Percentiles rank a stretch among this genome's conserved stretches.
Conservation (phyloP, 352 stramenopile genomes). For the Pythium dissimile region DNA sequence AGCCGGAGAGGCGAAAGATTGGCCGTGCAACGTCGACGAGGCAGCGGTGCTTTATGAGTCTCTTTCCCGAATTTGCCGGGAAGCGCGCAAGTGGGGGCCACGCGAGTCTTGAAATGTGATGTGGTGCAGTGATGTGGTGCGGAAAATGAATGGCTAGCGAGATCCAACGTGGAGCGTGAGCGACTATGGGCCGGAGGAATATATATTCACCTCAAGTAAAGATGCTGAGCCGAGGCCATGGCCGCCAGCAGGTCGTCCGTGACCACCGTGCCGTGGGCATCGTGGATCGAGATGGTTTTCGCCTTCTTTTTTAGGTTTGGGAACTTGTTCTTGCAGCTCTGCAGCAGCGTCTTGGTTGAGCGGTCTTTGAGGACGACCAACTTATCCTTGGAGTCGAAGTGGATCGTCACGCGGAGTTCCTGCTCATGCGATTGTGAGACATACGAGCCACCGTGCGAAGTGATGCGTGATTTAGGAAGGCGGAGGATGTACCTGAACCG, state of each 20-base stretch:
- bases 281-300: conserved; percentile 26
- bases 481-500: no score
- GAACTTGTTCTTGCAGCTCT: conserved; percentile 41
- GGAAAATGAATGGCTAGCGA: conserved; percentile 19
- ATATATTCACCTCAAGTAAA: conserved; percentile 32
- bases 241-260: conserved; percentile 22
- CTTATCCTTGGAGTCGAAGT: conserved; percentile 33
- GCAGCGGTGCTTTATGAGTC: conserved; percentile 30
- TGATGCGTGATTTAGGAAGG: neutral
- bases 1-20: conserved; percentile 36
- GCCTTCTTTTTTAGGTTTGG: conserved; percentile 24
- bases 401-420: conserved; percentile 33
- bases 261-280: conserved; percentile 27
- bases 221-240: conserved; percentile 28
- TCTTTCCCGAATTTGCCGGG: conserved; percentile 72
- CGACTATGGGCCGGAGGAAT: conserved; percentile 3
- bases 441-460: neutral
- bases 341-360: conserved; percentile 25
- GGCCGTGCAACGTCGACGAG: conserved; percentile 45
- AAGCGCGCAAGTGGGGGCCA: conserved; percentile 33
- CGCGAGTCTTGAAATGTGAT: conserved; percentile 21
- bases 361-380: conserved; percentile 33
- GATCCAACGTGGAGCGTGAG: neutral
- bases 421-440: neutral
- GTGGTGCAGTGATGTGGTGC: conserved; percentile 23